These are phyloP conservation scores for Luzula sylvatica DNA, from an alignment of 176 grass and related monocot species.

Conservation along the genomic window DNA sequence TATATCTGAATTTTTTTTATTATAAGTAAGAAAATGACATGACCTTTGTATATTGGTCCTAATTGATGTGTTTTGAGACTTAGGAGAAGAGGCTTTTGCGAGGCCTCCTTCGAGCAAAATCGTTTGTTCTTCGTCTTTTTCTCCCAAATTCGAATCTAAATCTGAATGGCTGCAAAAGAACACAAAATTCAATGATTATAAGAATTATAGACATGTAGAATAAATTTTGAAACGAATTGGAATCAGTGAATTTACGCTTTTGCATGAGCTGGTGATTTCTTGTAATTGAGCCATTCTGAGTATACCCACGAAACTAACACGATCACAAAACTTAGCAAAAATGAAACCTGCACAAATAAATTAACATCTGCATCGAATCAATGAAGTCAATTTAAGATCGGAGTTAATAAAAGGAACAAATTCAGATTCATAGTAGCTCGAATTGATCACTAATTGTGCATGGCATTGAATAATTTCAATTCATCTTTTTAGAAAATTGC, in stretches of 20 bases:
- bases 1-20: conserved; percentile 10
- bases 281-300: conserved; percentile 49
- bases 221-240: not conserved
- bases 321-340: conserved; percentile 52
- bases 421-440: no score
- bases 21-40: no score
- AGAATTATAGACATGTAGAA: not conserved
- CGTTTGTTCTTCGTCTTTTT: conserved; percentile 36
- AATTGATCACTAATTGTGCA: not conserved
- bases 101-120: conserved; percentile 51
- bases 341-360: conserved; percentile 37
- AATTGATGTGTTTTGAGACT: conserved; percentile 39
- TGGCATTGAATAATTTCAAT: not conserved
- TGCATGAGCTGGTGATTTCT: conserved; percentile 16
- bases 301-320: conserved; percentile 59
- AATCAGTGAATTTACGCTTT: conserved; percentile 46
- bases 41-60: conserved; percentile 39
- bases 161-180: conserved; percentile 32
- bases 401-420: no score
- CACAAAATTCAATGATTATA: conserved; percentile 8
- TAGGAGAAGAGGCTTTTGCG: conserved; percentile 32
- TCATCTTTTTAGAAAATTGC: not conserved
- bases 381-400: not conserved
- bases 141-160: conserved; percentile 33
- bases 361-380: not conserved